Percentiles rank a stretch among this genome's conserved stretches.
These are phyloP conservation scores for Penicillium paradoxum DNA, from an alignment of 495 filamentous ascomycete genomes.

Conservation along the genomic window DNA sequence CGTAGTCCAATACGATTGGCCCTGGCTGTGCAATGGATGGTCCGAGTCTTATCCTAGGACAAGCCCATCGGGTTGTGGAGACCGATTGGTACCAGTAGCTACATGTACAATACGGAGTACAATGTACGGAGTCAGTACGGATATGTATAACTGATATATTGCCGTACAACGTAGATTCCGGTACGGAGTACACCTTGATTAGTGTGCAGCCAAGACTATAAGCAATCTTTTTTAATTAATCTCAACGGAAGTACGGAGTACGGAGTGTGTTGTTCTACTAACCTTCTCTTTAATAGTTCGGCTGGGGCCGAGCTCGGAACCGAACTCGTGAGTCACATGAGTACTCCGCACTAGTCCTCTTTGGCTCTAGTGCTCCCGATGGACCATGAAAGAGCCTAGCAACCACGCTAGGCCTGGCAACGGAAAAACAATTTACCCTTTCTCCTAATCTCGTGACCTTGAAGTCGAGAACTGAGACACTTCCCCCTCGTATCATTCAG, in stretches of 20 bases:
- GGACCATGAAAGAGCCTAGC: not conserved
- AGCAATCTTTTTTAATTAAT: no score
- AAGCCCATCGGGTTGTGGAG: constrained; percentile 18
- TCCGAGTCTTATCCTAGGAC: constrained; percentile 3
- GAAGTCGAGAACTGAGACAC: constrained; percentile 6
- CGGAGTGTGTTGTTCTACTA: no score
- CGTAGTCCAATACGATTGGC: no score
- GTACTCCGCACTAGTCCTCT: not conserved
- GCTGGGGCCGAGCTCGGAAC: not conserved
- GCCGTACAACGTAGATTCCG: no score
- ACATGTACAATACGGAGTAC: not conserved
- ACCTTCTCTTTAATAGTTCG: constrained; percentile 6
- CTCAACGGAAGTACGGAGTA: no score
- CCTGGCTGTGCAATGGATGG: not conserved
- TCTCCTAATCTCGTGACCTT: constrained; percentile 15
- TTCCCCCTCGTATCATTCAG: constrained; percentile 5
- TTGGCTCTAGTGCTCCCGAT: constrained; percentile 1
- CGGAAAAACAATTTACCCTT: constrained; percentile 15
- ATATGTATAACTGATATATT: not conserved
- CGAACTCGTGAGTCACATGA: constrained; percentile 1
- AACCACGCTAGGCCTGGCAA: constrained; percentile 8
- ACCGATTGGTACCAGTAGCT: not conserved
- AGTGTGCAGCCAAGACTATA: no score
- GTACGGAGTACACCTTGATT: no score
- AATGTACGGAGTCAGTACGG: not conserved